A percentile compares a stretch with the other conserved stretches of the same genome.
Conservation (phyloP, 768 basidiomycete genomes). For the Pulveroboletus sp. region DNA sequence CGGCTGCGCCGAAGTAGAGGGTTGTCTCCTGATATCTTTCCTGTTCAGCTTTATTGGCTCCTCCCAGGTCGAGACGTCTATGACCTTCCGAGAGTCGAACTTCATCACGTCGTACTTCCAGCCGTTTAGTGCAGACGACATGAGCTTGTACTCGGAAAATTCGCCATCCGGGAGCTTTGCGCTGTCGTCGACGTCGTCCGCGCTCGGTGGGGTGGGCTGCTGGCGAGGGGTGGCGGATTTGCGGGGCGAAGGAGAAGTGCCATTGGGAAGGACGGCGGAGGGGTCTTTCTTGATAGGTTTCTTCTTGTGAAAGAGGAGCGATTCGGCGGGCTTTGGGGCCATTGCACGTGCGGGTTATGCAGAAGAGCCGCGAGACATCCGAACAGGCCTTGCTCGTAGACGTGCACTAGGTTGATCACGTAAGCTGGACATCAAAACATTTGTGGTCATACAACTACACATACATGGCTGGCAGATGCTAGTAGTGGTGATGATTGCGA, state of each 20-base stretch:
- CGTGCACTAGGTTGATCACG: constrained; percentile 20
- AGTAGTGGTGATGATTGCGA: constrained; percentile 15
- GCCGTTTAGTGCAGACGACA: constrained; percentile 75
- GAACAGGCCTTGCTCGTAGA: background rate
- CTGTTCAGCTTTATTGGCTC: constrained; percentile 83
- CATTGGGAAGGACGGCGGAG: constrained; percentile 11
- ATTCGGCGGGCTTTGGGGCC: constrained; percentile 36
- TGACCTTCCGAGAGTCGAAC: constrained; percentile 69
- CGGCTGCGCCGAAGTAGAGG: constrained; percentile 34
- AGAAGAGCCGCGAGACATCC: constrained; percentile 3
- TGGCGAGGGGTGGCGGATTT: constrained; percentile 40
- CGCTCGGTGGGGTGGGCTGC: constrained; percentile 36
- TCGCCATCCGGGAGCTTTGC: constrained; percentile 61
- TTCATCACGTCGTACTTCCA: constrained; percentile 95
- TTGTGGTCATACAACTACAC: constrained; percentile 12
- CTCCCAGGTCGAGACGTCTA: constrained; percentile 67
- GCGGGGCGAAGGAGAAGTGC: constrained; percentile 23
- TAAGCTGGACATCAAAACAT: constrained; percentile 16
- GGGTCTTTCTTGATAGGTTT: constrained; percentile 33
- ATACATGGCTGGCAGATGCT: constrained; percentile 14
- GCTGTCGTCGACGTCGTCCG: constrained; percentile 49
- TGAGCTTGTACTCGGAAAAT: constrained; percentile 72
- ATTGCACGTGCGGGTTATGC: too few relatives aligned
- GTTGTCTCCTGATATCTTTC: constrained; percentile 67
- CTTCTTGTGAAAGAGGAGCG: constrained; percentile 69